Base-by-base conservation (phyloP, 805 yeast species). In the Candida alai region DNA sequence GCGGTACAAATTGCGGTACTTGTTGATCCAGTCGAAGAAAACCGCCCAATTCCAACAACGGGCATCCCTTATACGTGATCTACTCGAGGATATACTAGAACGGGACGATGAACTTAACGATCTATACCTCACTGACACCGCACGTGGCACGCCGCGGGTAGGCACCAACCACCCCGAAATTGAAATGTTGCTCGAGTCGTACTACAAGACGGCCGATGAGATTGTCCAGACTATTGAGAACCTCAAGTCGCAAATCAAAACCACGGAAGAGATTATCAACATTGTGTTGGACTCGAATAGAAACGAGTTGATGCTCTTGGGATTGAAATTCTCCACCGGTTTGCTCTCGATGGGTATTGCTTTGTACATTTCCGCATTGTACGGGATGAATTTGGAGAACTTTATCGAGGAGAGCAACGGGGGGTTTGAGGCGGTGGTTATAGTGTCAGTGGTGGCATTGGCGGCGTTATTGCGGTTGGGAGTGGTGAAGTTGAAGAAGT, bases 361-460 rank as follows among this genome's bases (percentile, higher is more conserved):
- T 1, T 64, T 94, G 29, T 85, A 84, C 44, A 54, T 86, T 11
- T 93, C 95, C 2, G 83, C 96, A 0, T 64, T 87, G 8, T 93
- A 89, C 57, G 99, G 99, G 22, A 93, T 93, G 98, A 93, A 93
- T 58, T 65, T 93, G 55, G 86, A 84, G 51, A 93, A 90, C 59
- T 88, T 84, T 52, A 80, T 93, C 15, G 99, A 93, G 54, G 95
- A 88, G 37, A 64, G 78, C 1, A 72, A 74, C 36, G 70, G 72
- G 43, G 96, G 96, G 20, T 84, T 87, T 52, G 65, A 62, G 40
- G 27, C 48, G 5, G 54, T 64, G 5, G 54, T 77, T 1, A 55
- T 68, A 1, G 40, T 67, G 2, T 63, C 80, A 0, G 62, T 78
- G 2, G 50, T 74, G 7, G 32, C 60, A 3, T 45, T 74, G 22